A percentile compares a stretch with the other conserved stretches of the same genome.
Evolutionary conservation across 805 yeast species (phyloP).

Genomic region (Grigorovia jiainica): DNA sequence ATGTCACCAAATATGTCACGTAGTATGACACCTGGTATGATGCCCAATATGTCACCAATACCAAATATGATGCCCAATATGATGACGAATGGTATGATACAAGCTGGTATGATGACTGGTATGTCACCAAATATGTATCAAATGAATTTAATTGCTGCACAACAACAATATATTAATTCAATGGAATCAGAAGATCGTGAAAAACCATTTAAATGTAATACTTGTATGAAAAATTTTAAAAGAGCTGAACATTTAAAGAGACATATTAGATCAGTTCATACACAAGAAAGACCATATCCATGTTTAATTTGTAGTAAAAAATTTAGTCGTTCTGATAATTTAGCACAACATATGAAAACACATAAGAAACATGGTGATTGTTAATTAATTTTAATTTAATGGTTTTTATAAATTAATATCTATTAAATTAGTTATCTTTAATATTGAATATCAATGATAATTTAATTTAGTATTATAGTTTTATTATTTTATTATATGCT

Average conservation of each 20-base stretch:
- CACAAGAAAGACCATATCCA: slow-evolving; percentile 48
- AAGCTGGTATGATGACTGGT: background rate
- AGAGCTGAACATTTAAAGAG: slow-evolving; percentile 60
- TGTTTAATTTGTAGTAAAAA: slow-evolving; percentile 51
- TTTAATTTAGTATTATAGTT: no score
- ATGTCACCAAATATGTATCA: background rate
- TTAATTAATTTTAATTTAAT: no score
- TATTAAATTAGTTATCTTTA: no score
- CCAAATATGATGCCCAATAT: background rate
- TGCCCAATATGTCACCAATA: background rate
- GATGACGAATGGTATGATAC: background rate
- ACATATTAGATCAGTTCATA: slow-evolving; percentile 59
- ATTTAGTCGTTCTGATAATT: slow-evolving; percentile 58
- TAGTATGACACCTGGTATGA: background rate
- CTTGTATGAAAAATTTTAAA: slow-evolving; percentile 39
- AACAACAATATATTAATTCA: background rate
- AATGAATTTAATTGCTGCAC: background rate
- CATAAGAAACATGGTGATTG: slow-evolving; percentile 32
- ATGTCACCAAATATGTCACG: background rate
- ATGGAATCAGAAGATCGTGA: slow-evolving; percentile 19
- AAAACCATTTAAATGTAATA: slow-evolving; percentile 31
- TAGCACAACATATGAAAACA: slow-evolving; percentile 53
- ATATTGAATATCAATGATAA: no score
- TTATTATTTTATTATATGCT: no score
- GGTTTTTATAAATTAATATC: no score